phyloP scores from a whole-genome alignment of 2,329 filamentous ascomycete species.

The Xylariaceae sp. region DNA sequence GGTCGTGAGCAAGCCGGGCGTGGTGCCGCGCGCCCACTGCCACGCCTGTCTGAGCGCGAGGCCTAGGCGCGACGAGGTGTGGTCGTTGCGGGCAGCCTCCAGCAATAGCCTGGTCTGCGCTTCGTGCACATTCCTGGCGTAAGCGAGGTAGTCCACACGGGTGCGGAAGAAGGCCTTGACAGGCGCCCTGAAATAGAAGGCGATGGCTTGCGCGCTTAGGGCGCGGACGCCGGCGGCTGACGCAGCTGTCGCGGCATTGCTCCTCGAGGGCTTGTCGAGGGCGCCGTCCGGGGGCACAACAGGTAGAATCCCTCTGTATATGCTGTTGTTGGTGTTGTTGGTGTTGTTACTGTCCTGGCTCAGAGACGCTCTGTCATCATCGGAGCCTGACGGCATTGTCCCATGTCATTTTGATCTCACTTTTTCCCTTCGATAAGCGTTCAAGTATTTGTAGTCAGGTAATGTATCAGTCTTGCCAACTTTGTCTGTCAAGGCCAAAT shows the following conservation, averaged over 20 bases:
- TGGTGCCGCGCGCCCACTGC: slow-evolving; percentile 56
- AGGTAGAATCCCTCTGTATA: slow-evolving; percentile 39
- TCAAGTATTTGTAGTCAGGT: too few species aligned
- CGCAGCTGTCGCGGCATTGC: slow-evolving; percentile 61
- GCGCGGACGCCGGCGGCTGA: slow-evolving; percentile 81
- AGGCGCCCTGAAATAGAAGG: slow-evolving; percentile 88
- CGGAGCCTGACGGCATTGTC: slow-evolving; percentile 28
- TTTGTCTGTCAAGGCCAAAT: neutral
- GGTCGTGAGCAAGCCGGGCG: slow-evolving; percentile 62
- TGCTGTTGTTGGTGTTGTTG: too few species aligned
- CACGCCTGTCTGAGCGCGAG: slow-evolving; percentile 37
- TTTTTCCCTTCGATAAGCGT: too few species aligned
- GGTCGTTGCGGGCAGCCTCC: slow-evolving; percentile 33
- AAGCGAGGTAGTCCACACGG: slow-evolving; percentile 73
- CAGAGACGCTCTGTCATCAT: slow-evolving; percentile 24
- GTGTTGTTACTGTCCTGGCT: slow-evolving; percentile 18
- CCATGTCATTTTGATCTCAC: slow-evolving; percentile 26
- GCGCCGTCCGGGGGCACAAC: slow-evolving; percentile 38
- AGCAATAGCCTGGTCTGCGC: slow-evolving; percentile 37
- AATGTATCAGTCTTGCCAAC: neutral
- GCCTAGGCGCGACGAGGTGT: slow-evolving; percentile 30
- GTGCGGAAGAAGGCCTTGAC: slow-evolving; percentile 91
- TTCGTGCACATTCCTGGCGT: slow-evolving; percentile 49
- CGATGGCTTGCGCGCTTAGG: slow-evolving; percentile 73
- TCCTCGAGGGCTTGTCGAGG: slow-evolving; percentile 44